These are phyloP conservation scores for Sequoia sempervirens DNA, from an alignment of 75 land plant genomes.

Conservation along the genomic window DNA sequence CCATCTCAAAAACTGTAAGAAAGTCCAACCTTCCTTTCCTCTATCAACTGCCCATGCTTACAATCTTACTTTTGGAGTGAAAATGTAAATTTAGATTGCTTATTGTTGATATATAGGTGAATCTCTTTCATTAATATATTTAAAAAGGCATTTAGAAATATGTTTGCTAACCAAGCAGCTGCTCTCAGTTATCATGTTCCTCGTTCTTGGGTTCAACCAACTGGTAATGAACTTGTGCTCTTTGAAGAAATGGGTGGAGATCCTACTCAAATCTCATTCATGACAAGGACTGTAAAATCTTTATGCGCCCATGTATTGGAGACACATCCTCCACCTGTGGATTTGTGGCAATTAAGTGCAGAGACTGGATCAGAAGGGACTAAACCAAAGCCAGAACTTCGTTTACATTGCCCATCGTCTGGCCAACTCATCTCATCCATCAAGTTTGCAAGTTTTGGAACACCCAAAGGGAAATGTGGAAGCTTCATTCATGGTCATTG, in stretches of 20 bases:
- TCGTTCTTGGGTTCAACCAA: slow-evolving; percentile 44
- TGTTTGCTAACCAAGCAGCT: neutral
- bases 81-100: neutral
- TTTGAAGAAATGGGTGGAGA: slow-evolving; percentile 72
- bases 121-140: neutral
- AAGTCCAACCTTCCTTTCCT: neutral
- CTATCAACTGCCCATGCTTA: neutral
- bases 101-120: neutral
- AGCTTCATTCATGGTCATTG: slow-evolving; percentile 56
- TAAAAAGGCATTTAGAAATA: neutral
- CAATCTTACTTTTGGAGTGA: neutral
- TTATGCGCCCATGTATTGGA: slow-evolving; percentile 52
- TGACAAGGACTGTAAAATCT: slow-evolving; percentile 22
- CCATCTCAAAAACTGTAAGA: slow-evolving; percentile 82
- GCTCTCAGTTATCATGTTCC: slow-evolving; percentile 63
- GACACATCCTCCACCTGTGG: slow-evolving; percentile 43
- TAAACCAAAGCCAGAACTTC: slow-evolving; percentile 30
- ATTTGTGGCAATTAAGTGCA: slow-evolving; percentile 29
- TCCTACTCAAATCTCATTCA: slow-evolving; percentile 52
- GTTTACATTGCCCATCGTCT: slow-evolving; percentile 49
- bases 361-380: neutral
- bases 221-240: slow-evolving; percentile 49
- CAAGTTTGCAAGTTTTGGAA: slow-evolving; percentile 81
- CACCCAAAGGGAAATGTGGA: slow-evolving; percentile 70
- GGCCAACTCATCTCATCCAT: slow-evolving; percentile 58